Conservation (phyloP, 768 basidiomycete genomes). For the Mycena rosella region DNA sequence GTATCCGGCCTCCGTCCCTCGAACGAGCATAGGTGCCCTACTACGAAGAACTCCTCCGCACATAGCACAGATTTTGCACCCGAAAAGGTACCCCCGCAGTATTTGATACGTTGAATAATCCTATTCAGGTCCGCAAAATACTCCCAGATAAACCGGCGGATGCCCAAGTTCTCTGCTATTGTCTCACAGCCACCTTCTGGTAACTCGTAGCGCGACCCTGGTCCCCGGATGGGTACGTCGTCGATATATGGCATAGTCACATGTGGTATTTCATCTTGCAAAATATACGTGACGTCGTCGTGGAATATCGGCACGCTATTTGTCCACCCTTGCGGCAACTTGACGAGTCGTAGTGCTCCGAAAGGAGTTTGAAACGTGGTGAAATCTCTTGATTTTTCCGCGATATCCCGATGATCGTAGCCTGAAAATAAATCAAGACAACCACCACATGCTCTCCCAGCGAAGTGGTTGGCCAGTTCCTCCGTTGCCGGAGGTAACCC, state of each 20-base stretch:
- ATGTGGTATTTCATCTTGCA: slow-evolving; percentile 45
- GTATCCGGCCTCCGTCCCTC: slow-evolving; percentile 42
- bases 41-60: slow-evolving; percentile 24
- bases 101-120: neutral
- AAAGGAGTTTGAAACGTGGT: too few species aligned
- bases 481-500: slow-evolving; percentile 35
- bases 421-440: too few species aligned
- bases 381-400: too few species aligned
- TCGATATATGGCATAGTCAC: slow-evolving; percentile 44
- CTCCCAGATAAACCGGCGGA: slow-evolving; percentile 28
- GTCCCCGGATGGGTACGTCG: slow-evolving; percentile 46
- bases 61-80: slow-evolving; percentile 43
- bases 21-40: slow-evolving; percentile 46
- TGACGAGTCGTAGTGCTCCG: too few species aligned
- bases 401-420: too few species aligned
- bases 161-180: too few species aligned
- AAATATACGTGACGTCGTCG: slow-evolving; percentile 42
- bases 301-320: too few species aligned
- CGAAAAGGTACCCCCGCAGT: slow-evolving; percentile 44
- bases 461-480: too few species aligned
- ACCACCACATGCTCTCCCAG: too few species aligned
- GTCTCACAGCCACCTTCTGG: neutral
- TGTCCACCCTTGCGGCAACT: too few species aligned
- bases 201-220: too few species aligned
- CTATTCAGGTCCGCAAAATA: slow-evolving; percentile 21